Evolutionary conservation across 371 early-diverging fungal genomes (phyloP).

Genomic region (Entomophthora muscae): DNA sequence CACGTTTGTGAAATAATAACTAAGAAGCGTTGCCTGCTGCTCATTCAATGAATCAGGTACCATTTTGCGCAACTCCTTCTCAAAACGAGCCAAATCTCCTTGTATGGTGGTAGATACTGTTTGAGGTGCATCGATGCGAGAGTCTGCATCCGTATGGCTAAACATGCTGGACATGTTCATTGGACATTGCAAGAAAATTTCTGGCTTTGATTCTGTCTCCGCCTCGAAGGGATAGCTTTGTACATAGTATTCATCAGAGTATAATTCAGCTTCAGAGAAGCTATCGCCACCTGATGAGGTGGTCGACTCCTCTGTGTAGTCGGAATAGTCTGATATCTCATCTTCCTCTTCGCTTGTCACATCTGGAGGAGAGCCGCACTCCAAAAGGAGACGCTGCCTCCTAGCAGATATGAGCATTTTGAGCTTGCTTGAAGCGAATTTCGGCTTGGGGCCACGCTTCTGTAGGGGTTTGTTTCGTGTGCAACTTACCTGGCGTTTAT

Average conservation of each 20-base stretch:
- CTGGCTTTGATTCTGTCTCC: not conserved
- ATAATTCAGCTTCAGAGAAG: not conserved
- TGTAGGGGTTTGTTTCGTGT: constrained; percentile 6
- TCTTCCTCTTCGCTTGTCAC: not conserved
- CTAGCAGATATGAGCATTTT: not conserved
- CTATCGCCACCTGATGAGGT: not conserved
- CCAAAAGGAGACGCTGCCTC: not conserved
- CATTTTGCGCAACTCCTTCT: not conserved
- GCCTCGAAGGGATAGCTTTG: not conserved
- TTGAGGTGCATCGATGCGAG: not conserved
- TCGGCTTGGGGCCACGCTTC: constrained; percentile 6
- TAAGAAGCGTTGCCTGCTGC: not conserved
- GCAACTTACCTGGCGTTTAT: not conserved
- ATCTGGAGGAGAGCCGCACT: not conserved
- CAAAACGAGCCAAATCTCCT: not conserved
- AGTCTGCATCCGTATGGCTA: not conserved
- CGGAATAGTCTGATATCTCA: not conserved
- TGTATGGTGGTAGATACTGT: not conserved
- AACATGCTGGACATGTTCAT: not conserved
- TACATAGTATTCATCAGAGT: not conserved
- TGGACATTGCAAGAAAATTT: not conserved
- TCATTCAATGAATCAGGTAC: not conserved
- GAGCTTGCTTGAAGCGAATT: not conserved
- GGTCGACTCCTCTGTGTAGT: not conserved
- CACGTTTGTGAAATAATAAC: not conserved